These are phyloP conservation scores for Pseudogymnoascus sp. DNA, from an alignment of 2,329 filamentous ascomycete genomes.

Conservation along the genomic window DNA sequence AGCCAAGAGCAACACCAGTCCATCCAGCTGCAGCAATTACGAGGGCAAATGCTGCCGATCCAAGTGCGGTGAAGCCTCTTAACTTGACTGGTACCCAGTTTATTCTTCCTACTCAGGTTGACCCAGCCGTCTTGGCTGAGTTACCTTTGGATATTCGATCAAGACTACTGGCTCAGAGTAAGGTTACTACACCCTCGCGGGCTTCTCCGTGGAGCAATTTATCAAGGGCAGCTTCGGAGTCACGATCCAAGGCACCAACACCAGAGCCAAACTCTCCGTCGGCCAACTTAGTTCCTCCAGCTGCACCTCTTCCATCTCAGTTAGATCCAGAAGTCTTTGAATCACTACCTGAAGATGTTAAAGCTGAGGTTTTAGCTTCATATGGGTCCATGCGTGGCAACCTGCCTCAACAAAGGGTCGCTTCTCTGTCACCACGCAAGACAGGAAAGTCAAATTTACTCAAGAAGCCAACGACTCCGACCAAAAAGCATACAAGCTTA, in stretches of 20 bases:
- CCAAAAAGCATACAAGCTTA: slow-evolving; percentile 52
- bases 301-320: slow-evolving; percentile 55
- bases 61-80: slow-evolving; percentile 58
- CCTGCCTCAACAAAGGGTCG: slow-evolving; percentile 25
- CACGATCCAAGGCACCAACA: slow-evolving; percentile 21
- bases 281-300: not conserved
- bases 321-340: slow-evolving; percentile 79
- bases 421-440: slow-evolving; percentile 48
- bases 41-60: slow-evolving; percentile 38
- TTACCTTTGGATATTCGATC: slow-evolving; percentile 77
- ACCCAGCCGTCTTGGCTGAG: slow-evolving; percentile 74
- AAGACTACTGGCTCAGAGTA: slow-evolving; percentile 59
- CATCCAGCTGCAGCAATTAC: slow-evolving; percentile 50
- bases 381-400: slow-evolving; percentile 41
- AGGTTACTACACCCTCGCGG: slow-evolving; percentile 20
- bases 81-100: slow-evolving; percentile 89
- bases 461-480: slow-evolving; percentile 54
- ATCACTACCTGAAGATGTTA: slow-evolving; percentile 78
- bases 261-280: slow-evolving; percentile 1
- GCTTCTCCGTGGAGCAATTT: slow-evolving; percentile 26
- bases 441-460: slow-evolving; percentile 43
- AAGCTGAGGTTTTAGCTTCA: slow-evolving; percentile 71
- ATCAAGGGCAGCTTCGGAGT: slow-evolving; percentile 33
- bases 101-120: slow-evolving; percentile 75
- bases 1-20: slow-evolving; percentile 35